A percentile compares a stretch with the other conserved stretches of the same genome.
These are phyloP conservation scores for Anthracocystis setariae DNA, from an alignment of 1,284 basidiomycete species.

Conservation along the genomic window DNA sequence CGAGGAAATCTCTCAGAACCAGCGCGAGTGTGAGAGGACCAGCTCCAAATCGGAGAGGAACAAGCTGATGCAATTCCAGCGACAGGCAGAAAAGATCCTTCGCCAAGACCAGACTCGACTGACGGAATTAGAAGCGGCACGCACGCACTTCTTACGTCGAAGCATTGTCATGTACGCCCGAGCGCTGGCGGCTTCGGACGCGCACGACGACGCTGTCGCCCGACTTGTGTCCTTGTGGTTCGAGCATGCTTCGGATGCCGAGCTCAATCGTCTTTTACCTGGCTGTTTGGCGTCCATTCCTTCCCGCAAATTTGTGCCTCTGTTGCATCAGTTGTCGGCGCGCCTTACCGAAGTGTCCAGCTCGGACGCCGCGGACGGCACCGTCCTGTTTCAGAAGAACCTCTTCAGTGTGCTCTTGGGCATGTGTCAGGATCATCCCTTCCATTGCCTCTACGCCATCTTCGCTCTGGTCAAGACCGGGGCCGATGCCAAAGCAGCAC, in stretches of 20 bases:
- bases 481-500: constrained; percentile 30
- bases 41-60: constrained; percentile 23
- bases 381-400: constrained; percentile 72
- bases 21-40: constrained; percentile 69
- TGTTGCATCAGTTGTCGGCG: constrained; percentile 91
- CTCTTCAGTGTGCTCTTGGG: constrained; percentile 77
- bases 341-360: constrained; percentile 71
- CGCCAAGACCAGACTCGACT: constrained; percentile 47
- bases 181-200: constrained; percentile 77
- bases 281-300: constrained; percentile 76
- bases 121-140: constrained; percentile 29
- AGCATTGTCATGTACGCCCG: constrained; percentile 85
- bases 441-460: constrained; percentile 90
- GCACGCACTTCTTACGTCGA: constrained; percentile 75
- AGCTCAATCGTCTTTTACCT: constrained; percentile 73
- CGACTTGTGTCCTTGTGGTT: constrained; percentile 92
- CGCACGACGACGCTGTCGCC: constrained; percentile 79
- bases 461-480: constrained; percentile 72
- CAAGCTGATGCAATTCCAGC: constrained; percentile 34
- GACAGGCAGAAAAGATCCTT: constrained; percentile 47
- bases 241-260: constrained; percentile 77
- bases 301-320: constrained; percentile 86
- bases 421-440: constrained; percentile 90
- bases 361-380: constrained; percentile 64
- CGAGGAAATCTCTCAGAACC: constrained; percentile 74